Conservation (phyloP, 129 eudicot genomes). For the Kitagawia praeruptora region DNA sequence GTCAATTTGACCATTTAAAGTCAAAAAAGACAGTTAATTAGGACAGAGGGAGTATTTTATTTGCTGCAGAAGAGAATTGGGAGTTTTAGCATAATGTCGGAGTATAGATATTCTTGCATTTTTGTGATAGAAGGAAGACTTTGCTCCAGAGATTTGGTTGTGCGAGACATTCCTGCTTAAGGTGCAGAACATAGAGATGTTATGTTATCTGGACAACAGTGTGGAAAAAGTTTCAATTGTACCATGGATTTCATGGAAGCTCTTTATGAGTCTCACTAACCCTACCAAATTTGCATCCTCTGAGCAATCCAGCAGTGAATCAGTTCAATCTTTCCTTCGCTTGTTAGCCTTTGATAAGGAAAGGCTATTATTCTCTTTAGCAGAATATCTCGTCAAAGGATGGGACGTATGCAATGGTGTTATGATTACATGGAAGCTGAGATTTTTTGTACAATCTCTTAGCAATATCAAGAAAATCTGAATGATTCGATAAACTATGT, state of each 20-base stretch:
- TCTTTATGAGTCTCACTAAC: neutral
- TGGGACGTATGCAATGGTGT: neutral
- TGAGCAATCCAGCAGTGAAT: neutral
- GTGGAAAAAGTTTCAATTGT: neutral
- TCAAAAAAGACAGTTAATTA: no score
- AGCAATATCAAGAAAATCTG: neutral
- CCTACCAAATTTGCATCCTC: neutral
- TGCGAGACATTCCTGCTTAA: neutral
- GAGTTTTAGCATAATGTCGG: neutral
- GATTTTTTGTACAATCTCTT: neutral
- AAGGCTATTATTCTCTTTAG: neutral
- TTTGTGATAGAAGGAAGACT: neutral
- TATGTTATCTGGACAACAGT: neutral
- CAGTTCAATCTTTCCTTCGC: neutral
- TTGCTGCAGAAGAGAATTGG: neutral
- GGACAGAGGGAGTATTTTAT: no score
- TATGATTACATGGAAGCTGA: neutral
- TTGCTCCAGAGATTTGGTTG: neutral
- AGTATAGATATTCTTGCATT: neutral
- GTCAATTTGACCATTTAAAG: no score
- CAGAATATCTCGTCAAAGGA: neutral
- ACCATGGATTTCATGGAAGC: neutral
- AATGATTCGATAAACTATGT: neutral
- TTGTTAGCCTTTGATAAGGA: neutral
- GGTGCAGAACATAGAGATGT: neutral